A percentile compares a stretch with the other conserved stretches of the same genome.
These are phyloP conservation scores for Terana coerulea DNA, from an alignment of 768 basidiomycete genomes.

Conservation along the genomic window DNA sequence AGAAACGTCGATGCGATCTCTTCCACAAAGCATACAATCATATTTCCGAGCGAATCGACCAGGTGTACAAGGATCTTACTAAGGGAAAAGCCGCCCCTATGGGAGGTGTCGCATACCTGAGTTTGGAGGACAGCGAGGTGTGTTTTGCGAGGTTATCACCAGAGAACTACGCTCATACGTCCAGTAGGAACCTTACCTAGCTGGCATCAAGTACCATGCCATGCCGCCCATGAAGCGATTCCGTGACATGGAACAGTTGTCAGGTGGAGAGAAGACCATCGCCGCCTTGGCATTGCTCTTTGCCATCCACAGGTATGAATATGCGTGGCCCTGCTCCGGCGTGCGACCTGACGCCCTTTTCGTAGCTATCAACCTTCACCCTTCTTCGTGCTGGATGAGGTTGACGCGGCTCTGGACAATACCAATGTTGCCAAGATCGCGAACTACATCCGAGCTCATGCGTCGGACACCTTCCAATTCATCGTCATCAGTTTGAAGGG, in stretches of 20 bases:
- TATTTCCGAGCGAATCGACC: constrained; percentile 91
- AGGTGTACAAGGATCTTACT: constrained; percentile 96
- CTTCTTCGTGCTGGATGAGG: constrained; percentile 98
- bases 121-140: constrained; percentile 94
- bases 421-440: constrained; percentile 98
- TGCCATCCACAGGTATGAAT: constrained; percentile 95
- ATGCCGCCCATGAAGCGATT: constrained; percentile 99
- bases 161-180: constrained; percentile 26
- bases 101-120: constrained; percentile 96
- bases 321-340: too few relatives aligned
- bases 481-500: constrained; percentile 97
- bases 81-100: constrained; percentile 91
- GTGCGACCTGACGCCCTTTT: not conserved
- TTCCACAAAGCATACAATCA: constrained; percentile 97
- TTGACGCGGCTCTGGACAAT: constrained; percentile 96
- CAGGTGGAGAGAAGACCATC: constrained; percentile 98
- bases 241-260: constrained; percentile 98
- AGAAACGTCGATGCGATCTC: constrained; percentile 72
- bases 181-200: constrained; percentile 72
- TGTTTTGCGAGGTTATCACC: constrained; percentile 15
- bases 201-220: constrained; percentile 96
- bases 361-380: constrained; percentile 95
- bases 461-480: constrained; percentile 87
- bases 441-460: constrained; percentile 84
- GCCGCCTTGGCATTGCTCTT: constrained; percentile 95